A percentile compares a stretch with the other conserved stretches of the same genome.
Conservation (phyloP, 2,329 filamentous ascomycete genomes). For the Helotiales sp. region DNA sequence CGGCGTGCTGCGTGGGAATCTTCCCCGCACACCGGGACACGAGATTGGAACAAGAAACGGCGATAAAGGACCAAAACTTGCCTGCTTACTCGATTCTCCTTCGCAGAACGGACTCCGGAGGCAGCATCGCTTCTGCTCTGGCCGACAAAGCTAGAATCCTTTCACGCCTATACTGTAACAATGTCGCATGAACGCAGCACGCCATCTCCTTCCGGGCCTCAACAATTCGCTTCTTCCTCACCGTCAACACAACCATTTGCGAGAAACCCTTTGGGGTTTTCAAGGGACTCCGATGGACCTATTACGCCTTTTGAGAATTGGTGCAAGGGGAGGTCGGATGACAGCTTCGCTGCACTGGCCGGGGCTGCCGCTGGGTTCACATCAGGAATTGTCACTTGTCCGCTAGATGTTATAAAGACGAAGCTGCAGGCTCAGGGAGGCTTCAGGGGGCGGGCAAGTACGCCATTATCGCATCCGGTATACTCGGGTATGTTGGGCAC, state of each 20-base stretch:
- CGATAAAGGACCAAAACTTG: constrained; percentile 43
- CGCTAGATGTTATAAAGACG: constrained; percentile 98
- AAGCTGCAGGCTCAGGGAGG: constrained; percentile 95
- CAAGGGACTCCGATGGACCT: constrained; percentile 18
- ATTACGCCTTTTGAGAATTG: constrained; percentile 54
- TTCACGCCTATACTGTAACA: constrained; percentile 38
- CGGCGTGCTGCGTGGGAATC: constrained; percentile 58
- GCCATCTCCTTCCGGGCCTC: constrained; percentile 34
- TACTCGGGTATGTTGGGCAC: constrained; percentile 90
- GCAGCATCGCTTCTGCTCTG: constrained; percentile 40
- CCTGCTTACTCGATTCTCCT: constrained; percentile 11
- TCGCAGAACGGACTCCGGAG: constrained; percentile 14
- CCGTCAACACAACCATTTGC: constrained; percentile 25
- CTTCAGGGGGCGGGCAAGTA: constrained; percentile 50
- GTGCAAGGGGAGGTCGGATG: constrained; percentile 56
- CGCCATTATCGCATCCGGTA: constrained; percentile 46
- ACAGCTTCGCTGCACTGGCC: constrained; percentile 77
- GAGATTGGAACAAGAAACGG: constrained; percentile 46
- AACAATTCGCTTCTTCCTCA: constrained; percentile 29
- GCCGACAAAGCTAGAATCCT: constrained; percentile 40
- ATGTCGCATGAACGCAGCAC: constrained; percentile 47
- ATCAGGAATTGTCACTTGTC: constrained; percentile 92
- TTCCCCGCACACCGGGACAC: constrained; percentile 57
- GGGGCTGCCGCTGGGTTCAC: constrained; percentile 89
- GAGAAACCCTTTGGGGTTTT: constrained; percentile 16